Percentiles rank a stretch among this genome's conserved stretches.
Evolutionary conservation across 1,284 basidiomycete genomes (phyloP).

Genomic region (Cutaneotrichosporon spelunceum): DNA sequence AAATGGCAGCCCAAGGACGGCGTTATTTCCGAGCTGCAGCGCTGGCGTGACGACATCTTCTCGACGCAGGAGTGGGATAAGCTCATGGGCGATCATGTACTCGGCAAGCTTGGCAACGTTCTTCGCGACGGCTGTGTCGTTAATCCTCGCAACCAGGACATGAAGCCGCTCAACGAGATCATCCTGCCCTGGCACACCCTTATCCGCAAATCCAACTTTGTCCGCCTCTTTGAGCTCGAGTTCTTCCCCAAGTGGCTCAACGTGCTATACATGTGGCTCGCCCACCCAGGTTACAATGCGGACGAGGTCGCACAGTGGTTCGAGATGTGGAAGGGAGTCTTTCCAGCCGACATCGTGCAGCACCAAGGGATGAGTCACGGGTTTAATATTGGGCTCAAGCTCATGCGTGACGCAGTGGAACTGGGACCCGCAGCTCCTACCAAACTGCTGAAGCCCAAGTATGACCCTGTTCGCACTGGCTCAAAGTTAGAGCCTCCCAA

Average conservation of each 20-base stretch:
- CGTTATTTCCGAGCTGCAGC: constrained; percentile 67
- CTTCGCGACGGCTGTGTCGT: constrained; percentile 79
- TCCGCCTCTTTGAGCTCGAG: constrained; percentile 77
- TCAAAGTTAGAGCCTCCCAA: neutral
- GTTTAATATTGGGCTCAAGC: constrained; percentile 76
- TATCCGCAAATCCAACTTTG: constrained; percentile 70
- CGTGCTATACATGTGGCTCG: constrained; percentile 85
- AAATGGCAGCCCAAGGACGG: constrained; percentile 72
- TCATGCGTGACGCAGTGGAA: constrained; percentile 89
- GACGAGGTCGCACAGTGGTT: constrained; percentile 90
- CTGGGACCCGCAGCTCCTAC: constrained; percentile 69
- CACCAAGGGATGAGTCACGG: constrained; percentile 68
- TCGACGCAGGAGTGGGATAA: constrained; percentile 80
- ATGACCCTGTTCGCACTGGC: constrained; percentile 38
- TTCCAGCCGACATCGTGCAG: constrained; percentile 65
- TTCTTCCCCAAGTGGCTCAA: constrained; percentile 97
- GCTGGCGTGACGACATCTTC: constrained; percentile 78
- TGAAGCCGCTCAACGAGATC: constrained; percentile 68
- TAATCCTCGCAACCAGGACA: constrained; percentile 83
- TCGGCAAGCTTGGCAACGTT: constrained; percentile 78
- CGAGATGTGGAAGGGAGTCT: constrained; percentile 76
- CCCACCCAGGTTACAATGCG: constrained; percentile 73
- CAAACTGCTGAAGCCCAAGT: constrained; percentile 64
- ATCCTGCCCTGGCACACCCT: constrained; percentile 74
- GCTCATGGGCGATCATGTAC: constrained; percentile 80